Evolutionary conservation across 2,329 filamentous ascomycete genomes (phyloP).

Genomic region (Tolypocladium inflatum): DNA sequence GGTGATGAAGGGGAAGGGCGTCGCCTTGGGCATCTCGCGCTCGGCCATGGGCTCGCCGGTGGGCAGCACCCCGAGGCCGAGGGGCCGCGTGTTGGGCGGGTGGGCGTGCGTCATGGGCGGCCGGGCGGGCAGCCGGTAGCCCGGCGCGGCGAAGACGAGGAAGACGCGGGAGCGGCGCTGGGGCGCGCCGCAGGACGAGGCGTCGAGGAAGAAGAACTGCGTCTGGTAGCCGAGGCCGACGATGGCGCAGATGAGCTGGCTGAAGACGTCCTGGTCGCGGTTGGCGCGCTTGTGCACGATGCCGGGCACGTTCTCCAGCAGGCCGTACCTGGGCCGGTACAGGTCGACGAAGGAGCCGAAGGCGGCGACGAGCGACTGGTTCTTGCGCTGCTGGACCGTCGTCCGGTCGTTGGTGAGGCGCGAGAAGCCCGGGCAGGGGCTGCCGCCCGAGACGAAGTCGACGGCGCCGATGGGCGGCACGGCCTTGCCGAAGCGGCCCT

Average conservation of each 20-base stretch:
- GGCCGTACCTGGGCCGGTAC: constrained; percentile 63
- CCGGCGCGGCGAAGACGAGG: constrained; percentile 61
- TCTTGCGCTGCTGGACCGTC: constrained; percentile 48
- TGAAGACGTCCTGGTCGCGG: constrained; percentile 55
- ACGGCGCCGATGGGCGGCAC: constrained; percentile 54
- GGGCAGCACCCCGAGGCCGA: constrained; percentile 45
- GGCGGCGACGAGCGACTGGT: constrained; percentile 69
- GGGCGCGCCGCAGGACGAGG: constrained; percentile 57
- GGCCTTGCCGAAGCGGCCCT: constrained; percentile 32
- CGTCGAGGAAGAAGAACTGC: constrained; percentile 57
- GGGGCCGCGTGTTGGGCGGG: constrained; percentile 21
- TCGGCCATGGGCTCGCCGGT: constrained; percentile 52
- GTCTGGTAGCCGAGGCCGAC: constrained; percentile 72
- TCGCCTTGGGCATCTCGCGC: constrained; percentile 29
- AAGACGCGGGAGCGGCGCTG: constrained; percentile 63
- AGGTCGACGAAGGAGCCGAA: constrained; percentile 67
- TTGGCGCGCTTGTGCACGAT: constrained; percentile 45
- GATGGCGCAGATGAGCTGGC: constrained; percentile 62
- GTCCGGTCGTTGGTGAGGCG: constrained; percentile 47
- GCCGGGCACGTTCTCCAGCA: constrained; percentile 67
- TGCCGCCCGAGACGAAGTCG: constrained; percentile 62
- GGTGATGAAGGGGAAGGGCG: constrained; percentile 51
- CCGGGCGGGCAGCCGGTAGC: constrained; percentile 41
- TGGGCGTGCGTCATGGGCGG: constrained; percentile 57
- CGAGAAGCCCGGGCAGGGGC: constrained; percentile 72